A percentile compares a stretch with the other conserved stretches of the same genome.
phyloP scores from a whole-genome alignment of 306 rosid species.

The Casuarina cunninghamiana region DNA sequence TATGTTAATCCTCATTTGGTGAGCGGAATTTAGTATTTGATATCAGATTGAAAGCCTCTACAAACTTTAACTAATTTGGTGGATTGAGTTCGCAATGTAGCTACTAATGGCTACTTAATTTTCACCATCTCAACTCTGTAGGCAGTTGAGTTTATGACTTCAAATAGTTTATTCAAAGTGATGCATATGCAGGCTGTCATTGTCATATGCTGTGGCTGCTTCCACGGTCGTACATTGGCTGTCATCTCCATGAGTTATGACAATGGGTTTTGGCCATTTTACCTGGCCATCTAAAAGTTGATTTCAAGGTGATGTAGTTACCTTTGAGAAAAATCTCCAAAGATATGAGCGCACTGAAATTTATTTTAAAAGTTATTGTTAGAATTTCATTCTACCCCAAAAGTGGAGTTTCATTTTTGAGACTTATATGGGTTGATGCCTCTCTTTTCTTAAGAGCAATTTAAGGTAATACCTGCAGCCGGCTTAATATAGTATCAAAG shows the following conservation, averaged over 20 bases:
- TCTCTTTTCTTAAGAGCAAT: no score
- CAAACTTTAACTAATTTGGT: slow-evolving; percentile 9
- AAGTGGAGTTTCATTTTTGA: no score
- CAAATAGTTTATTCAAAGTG: slow-evolving; percentile 23
- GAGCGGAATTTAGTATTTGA: not conserved
- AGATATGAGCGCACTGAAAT: slow-evolving; percentile 50
- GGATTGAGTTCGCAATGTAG: not conserved
- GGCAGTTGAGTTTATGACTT: slow-evolving; percentile 23
- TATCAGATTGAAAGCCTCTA: not conserved
- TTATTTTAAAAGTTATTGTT: no score
- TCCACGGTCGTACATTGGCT: slow-evolving; percentile 64
- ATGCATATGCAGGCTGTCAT: no score
- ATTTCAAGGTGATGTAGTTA: slow-evolving; percentile 86
- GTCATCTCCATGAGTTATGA: slow-evolving; percentile 92
- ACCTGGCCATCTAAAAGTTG: slow-evolving; percentile 95
- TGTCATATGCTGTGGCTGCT: no score
- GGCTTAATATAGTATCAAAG: no score
- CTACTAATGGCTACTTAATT: not conserved
- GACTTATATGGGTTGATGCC: no score
- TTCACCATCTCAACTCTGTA: slow-evolving; percentile 1
- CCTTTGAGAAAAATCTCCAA: slow-evolving; percentile 70
- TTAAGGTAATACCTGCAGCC: no score
- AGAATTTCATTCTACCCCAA: no score
- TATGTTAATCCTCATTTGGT: not conserved
- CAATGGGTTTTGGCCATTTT: no score